Evolutionary conservation across 169 alveolate genomes (phyloP), one percentile per base, ranked within the genome.

Genomic region (Cystoisospora suis): DNA sequence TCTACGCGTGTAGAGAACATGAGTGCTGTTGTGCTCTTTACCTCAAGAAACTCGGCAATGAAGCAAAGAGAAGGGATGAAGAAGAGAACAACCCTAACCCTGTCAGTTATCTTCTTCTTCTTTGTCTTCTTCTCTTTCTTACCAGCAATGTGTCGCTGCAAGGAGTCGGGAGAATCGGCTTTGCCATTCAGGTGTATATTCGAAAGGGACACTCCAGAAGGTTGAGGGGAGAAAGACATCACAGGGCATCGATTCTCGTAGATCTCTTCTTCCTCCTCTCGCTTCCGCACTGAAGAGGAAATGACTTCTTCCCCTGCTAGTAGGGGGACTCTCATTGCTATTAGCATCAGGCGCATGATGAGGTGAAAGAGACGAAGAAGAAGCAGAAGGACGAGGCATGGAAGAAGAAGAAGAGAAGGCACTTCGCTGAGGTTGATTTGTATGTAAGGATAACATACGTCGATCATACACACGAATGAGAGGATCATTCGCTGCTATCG

Each of bases 381-480:
- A n/a, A n/a, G n/a, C n/a, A n/a, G n/a, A n/a, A n/a, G n/a, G n/a
- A n/a, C n/a, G n/a, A n/a, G n/a, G n/a, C n/a, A n/a, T n/a, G n/a
- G n/a, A n/a, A n/a, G n/a, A 23, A 53, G 65, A 53, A 53, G 65
- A 23, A 36, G 80, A 56, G 27, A 75, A 53, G 83, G 87, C 69
- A 53, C 93, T 90, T 20, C 86, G 90, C 29, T 83, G n/a, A 45
- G 59, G 61, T 36, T 80, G 70, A n/a, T n/a, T n/a, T n/a, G n/a
- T n/a, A 23, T 81, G 46, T 88, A 88, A 15, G 3, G 90, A 75
- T 49, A 93, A 44, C 93, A 92, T 93, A 40, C 96, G 56, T 27
- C 96, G 79, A 88, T 94, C 96, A 72, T 92, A 94, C 34, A 93
- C 92, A 45, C 96, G 92, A 4, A 93, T 45, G 70, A 94, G 90